These are phyloP conservation scores for Inonotus obliquus DNA, from an alignment of 1,284 basidiomycete genomes.

Conservation along the genomic window DNA sequence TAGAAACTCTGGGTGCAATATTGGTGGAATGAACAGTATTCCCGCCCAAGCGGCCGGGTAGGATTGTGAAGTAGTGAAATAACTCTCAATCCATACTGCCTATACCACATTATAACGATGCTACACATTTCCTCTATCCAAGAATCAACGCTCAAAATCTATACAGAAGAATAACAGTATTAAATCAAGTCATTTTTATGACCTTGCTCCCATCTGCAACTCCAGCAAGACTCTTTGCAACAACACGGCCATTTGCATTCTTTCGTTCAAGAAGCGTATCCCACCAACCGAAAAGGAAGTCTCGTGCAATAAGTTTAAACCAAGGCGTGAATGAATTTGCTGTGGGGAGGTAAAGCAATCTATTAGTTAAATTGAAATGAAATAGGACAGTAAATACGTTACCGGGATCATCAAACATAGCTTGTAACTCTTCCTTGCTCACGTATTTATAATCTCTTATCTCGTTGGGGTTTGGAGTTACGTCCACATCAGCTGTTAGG, in stretches of 20 bases:
- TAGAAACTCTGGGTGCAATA: too few species aligned
- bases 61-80: too few species aligned
- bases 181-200: slow-evolving; percentile 59
- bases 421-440: slow-evolving; percentile 81
- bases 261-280: slow-evolving; percentile 75
- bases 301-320: slow-evolving; percentile 98
- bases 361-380: not conserved
- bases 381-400: slow-evolving; percentile 23
- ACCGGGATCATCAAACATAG: slow-evolving; percentile 87
- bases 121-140: too few species aligned
- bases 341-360: slow-evolving; percentile 34
- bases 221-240: slow-evolving; percentile 62
- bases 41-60: too few species aligned
- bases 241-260: slow-evolving; percentile 52
- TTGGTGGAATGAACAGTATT: too few species aligned
- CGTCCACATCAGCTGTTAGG: slow-evolving; percentile 84
- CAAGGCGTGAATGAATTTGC: slow-evolving; percentile 94
- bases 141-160: too few species aligned
- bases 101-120: too few species aligned
- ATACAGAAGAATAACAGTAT: not conserved
- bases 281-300: slow-evolving; percentile 99
- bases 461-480: slow-evolving; percentile 86
- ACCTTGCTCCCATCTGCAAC: slow-evolving; percentile 73
- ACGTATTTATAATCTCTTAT: slow-evolving; percentile 92
- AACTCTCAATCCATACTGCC: too few species aligned